Base-by-base conservation (phyloP, 371 early-diverging fungal species). In the Mortierella polycephala region DNA sequence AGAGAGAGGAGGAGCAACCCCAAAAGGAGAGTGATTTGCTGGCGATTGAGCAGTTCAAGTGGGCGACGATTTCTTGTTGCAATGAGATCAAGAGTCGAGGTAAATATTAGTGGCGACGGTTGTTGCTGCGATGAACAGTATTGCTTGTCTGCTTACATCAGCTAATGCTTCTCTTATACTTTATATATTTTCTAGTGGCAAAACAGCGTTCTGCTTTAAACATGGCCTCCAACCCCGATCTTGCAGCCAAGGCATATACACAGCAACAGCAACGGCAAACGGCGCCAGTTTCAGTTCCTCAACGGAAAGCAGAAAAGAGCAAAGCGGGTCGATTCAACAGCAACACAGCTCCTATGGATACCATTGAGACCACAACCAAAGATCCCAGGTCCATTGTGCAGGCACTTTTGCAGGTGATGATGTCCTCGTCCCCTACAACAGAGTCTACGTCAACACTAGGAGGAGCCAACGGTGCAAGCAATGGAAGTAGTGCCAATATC, bases 1-100 rank as follows among this genome's bases (percentile, higher is more conserved):
- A 23, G 7, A 42, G 37, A 18, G 55, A 14, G 3, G 52, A 52
- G 10, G 46, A 51, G 9, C 2, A 50, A 39, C 11, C 18, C n/a
- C 45, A 40, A 12, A 37, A 40, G 12, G 60, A 60, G 12, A 41
- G n/a, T 8, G 37, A 46, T 9, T 13, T 53, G 9, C 37, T 75
- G 49, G 66, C 69, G 47, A 66, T 65, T 9, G 75, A 75, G 37
- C 75, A 75, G 45, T 75, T 75, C 70, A 75, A 75, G 39, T 75
- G 75, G 75, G 21, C 20, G 2, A 65, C 64, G 42, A 40, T 69
- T 20, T 65, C 55, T 20, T 75, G 75, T 42, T 69, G 70, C n/a
- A 60, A 69, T 56, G 75, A 69, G 54, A 62, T 75, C 62, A 75
- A 66, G 41, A 47, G 53, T 47, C 69, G 70, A 75, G 75, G 75